Conservation (phyloP, 306 rosid genomes). For the Inga leiocalycina region DNA sequence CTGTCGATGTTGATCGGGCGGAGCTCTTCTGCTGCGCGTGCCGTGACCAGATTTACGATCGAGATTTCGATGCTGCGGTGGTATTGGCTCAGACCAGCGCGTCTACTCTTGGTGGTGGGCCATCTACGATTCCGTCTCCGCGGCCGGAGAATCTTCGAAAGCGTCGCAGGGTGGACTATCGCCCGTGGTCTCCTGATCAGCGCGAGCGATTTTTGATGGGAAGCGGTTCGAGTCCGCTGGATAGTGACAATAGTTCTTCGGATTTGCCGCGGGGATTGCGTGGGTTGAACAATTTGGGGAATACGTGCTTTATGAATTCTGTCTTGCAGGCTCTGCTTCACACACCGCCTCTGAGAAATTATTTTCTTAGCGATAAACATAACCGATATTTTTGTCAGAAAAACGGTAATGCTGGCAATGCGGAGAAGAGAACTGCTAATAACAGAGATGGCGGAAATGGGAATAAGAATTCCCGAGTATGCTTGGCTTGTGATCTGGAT, state of each 20-base stretch:
- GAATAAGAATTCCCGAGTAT: slow-evolving; percentile 47
- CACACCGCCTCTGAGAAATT: slow-evolving; percentile 89
- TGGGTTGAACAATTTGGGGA: slow-evolving; percentile 87
- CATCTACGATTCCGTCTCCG: slow-evolving; percentile 35
- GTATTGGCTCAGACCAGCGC: slow-evolving; percentile 63
- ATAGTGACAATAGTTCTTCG: slow-evolving; percentile 22
- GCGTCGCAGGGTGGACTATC: slow-evolving; percentile 79
- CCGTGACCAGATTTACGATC: slow-evolving; percentile 60
- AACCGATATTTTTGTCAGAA: slow-evolving; percentile 81
- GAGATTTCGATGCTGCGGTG: slow-evolving; percentile 66
- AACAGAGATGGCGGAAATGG: slow-evolving; percentile 39
- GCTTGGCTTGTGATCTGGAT: slow-evolving; percentile 90
- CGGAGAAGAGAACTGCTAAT: slow-evolving; percentile 34
- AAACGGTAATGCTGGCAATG: slow-evolving; percentile 39
- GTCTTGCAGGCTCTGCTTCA: slow-evolving; percentile 92
- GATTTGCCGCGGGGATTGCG: slow-evolving; percentile 81
- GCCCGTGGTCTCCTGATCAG: slow-evolving; percentile 76
- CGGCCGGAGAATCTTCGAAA: slow-evolving; percentile 85
- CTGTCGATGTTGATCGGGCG: slow-evolving; percentile 67
- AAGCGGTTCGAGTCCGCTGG: slow-evolving; percentile 51
- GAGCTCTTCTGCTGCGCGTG: slow-evolving; percentile 73
- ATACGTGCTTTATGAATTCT: slow-evolving; percentile 94
- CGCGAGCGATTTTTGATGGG: slow-evolving; percentile 60
- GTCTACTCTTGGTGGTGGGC: slow-evolving; percentile 50
- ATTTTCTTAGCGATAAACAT: slow-evolving; percentile 84